Evolutionary conservation across 352 stramenopile species (phyloP), one percentile per base, ranked within the genome.

Genomic region (Pythium vanterpoolii): DNA sequence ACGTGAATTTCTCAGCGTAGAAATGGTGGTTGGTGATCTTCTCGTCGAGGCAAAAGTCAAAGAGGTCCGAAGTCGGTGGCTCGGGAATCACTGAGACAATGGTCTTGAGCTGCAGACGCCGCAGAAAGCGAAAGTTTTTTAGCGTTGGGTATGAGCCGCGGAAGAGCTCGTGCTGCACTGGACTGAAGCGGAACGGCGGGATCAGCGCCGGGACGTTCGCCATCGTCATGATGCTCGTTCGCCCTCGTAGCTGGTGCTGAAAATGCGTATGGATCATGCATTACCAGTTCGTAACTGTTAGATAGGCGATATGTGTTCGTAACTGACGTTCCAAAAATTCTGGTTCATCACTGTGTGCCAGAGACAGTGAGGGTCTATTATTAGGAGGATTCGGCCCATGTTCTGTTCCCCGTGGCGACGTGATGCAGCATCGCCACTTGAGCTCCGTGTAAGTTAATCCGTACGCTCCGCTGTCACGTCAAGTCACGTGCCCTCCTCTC

Each of bases 1-100:
- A 90, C 51, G 85, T 91, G 73, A 92, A 95, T 68, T 95, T 93
- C 55, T 95, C 86, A 40, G 82, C 83, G 66, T 88, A 84, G 53
- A 93, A 93, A 42, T 91, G 83, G 64, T 87, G 61, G 53, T 87
- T 69, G 10, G 77, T 61, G 67, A 93, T 90, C 53, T 79, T 73
- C 56, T 95, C 86, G 43, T 68, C 64, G 0, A 64, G 40, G 53
- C 86, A 95, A 66, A 93, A 93, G 62, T 77, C 80, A 33, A 69
- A 64, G 33, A 95, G 68, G 60, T 95, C 83, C 30, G 71, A 81
- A 6, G 83, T 95, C 30, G 86, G 83, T 49, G 74, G 70, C 62
- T 95, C 86, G 2, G 86, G 86, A 40, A 89, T 92, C 36, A 95
- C 74, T 6, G 83, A 93, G 51, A 93, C 70, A 46, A 95, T 58